Evolutionary conservation across 1,284 basidiomycete genomes (phyloP).

Genomic region (Ganoderma multipileum): DNA sequence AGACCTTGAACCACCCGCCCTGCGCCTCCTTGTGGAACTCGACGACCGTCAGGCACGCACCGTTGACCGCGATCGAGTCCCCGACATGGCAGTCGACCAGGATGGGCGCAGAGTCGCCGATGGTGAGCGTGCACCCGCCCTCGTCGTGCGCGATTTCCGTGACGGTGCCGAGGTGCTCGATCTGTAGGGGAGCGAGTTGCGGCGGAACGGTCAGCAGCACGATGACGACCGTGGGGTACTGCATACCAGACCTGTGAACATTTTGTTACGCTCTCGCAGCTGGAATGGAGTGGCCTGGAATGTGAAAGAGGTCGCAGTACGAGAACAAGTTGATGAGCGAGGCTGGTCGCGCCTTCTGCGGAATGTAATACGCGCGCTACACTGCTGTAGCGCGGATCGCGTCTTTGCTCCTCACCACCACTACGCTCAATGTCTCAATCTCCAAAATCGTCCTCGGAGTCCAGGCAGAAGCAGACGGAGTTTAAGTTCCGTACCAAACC

Average conservation of each 20-base stretch:
- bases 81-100: slow-evolving; percentile 93
- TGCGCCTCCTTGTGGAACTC: slow-evolving; percentile 70
- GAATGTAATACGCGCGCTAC: slow-evolving; percentile 6
- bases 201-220: slow-evolving; percentile 19
- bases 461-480: slow-evolving; percentile 19
- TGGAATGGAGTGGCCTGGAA: background rate
- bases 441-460: slow-evolving; percentile 9
- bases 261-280: slow-evolving; percentile 32
- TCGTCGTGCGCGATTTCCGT: slow-evolving; percentile 64
- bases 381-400: background rate
- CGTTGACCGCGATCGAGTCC: slow-evolving; percentile 91
- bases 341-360: slow-evolving; percentile 1
- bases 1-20: slow-evolving; percentile 90
- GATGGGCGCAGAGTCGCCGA: slow-evolving; percentile 77
- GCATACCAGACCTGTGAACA: slow-evolving; percentile 79
- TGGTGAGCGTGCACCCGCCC: slow-evolving; percentile 87
- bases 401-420: slow-evolving; percentile 16
- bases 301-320: slow-evolving; percentile 3
- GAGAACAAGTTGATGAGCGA: slow-evolving; percentile 4
- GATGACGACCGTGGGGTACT: slow-evolving; percentile 9
- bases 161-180: slow-evolving; percentile 85
- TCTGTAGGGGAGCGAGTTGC: slow-evolving; percentile 46
- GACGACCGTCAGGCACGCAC: slow-evolving; percentile 89
- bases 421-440: slow-evolving; percentile 19
- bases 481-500: slow-evolving; percentile 30